Percentiles rank a stretch among this genome's conserved stretches.
Conservation (phyloP, 345 rosid genomes). For the Eucalyptus globulus region DNA sequence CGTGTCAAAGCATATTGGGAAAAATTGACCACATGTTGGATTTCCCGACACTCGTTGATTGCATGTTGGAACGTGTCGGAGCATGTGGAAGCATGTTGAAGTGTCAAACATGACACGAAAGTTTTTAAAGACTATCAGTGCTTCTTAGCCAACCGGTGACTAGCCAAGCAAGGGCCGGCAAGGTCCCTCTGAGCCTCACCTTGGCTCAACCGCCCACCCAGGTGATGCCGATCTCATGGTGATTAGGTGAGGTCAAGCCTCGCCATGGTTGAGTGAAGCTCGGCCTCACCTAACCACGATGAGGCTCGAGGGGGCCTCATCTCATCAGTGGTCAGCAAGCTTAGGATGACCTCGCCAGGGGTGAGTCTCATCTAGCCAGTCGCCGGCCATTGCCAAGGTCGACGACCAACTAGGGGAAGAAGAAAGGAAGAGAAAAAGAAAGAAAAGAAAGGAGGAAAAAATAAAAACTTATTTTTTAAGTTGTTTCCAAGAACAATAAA, state of each 20-base stretch:
- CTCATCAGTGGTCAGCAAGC: accelerated
- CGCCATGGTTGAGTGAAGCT: accelerated
- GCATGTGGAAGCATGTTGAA: accelerated
- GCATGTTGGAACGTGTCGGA: accelerated
- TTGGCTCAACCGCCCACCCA: too few species aligned
- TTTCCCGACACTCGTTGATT: accelerated
- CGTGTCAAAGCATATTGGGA: accelerated
- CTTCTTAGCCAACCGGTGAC: accelerated
- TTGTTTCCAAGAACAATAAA: accelerated
- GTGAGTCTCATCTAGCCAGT: too few species aligned
- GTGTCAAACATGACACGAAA: accelerated
- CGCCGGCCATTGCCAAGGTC: accelerated
- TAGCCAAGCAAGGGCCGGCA: accelerated
- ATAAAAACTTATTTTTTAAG: too few species aligned
- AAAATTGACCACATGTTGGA: accelerated
- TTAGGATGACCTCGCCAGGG: accelerated
- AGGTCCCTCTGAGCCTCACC: too few species aligned
- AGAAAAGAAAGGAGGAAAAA: too few species aligned
- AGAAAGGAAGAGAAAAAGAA: too few species aligned
- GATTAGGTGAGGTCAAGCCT: too few species aligned
- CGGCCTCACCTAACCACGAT: accelerated
- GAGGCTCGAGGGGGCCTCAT: accelerated
- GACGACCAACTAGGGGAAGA: too few species aligned
- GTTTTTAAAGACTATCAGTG: accelerated
- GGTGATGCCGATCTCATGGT: accelerated